Conservation (phyloP, 1,139 yeast genomes). For the Saccharomyces hybrid region DNA sequence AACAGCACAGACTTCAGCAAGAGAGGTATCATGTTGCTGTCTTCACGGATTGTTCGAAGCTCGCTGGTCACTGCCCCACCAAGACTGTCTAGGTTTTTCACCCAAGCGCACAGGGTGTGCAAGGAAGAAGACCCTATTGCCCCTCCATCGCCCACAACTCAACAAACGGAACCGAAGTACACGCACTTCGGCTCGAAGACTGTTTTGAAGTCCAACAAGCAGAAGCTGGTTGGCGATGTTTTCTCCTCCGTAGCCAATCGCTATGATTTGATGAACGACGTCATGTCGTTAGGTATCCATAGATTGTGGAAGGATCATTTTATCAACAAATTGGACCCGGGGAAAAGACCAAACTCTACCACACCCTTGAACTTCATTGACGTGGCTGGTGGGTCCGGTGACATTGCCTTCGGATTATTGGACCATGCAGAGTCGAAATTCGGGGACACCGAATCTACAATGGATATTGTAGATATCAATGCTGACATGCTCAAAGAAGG, state of each 20-base stretch:
- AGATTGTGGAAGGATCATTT: conserved; percentile 92
- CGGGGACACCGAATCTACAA: conserved; percentile 66
- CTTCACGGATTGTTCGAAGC: neutral
- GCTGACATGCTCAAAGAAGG: conserved; percentile 96
- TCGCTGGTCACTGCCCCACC: neutral
- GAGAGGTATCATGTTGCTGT: neutral
- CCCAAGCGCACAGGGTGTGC: conserved; percentile 2
- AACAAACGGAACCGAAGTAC: neutral
- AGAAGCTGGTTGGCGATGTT: conserved; percentile 78
- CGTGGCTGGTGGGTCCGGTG: conserved; percentile 99
- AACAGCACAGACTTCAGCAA: neutral
- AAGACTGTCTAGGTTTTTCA: neutral
- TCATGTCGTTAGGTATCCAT: conserved; percentile 93
- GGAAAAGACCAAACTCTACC: conserved; percentile 76
- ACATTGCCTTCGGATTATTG: conserved; percentile 88
- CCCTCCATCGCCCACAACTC: conserved; percentile 31
- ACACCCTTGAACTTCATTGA: conserved; percentile 81
- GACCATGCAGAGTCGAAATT: conserved; percentile 81
- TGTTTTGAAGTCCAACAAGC: conserved; percentile 75
- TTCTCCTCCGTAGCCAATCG: conserved; percentile 91
- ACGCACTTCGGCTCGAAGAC: conserved; percentile 93
- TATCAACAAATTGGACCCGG: conserved; percentile 83
- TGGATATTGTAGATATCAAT: conserved; percentile 92
- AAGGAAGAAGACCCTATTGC: conserved; percentile 5
- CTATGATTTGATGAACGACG: conserved; percentile 95